A percentile compares a stretch with the other conserved stretches of the same genome.
Conservation (phyloP, 2,329 filamentous ascomycete genomes). For the Penicillium frequentans region DNA sequence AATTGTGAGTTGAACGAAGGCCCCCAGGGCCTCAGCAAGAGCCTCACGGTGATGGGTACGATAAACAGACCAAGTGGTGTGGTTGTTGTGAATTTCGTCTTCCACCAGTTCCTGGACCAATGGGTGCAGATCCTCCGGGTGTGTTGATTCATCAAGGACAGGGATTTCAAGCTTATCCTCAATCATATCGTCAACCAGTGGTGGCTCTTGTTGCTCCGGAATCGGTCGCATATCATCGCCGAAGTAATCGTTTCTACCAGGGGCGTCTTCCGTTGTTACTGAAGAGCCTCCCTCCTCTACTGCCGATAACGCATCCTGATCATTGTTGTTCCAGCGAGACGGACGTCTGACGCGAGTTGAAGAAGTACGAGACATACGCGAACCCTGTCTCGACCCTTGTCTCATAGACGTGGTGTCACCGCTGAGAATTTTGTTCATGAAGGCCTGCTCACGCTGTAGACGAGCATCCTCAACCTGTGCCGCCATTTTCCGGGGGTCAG, state of each 20-base stretch:
- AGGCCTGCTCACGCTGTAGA: slow-evolving; percentile 42
- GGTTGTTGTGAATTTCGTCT: slow-evolving; percentile 52
- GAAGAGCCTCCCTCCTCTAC: slow-evolving; percentile 25
- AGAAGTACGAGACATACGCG: slow-evolving; percentile 25
- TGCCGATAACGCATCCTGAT: slow-evolving; percentile 21
- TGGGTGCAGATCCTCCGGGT: slow-evolving; percentile 46
- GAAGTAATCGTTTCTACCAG: slow-evolving; percentile 7
- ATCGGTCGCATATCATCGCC: slow-evolving; percentile 23
- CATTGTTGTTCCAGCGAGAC: slow-evolving; percentile 17
- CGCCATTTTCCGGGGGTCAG: slow-evolving; percentile 41
- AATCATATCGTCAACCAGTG: slow-evolving; percentile 3
- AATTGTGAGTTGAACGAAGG: slow-evolving; percentile 43
- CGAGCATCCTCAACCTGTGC: slow-evolving; percentile 48
- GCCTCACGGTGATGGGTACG: slow-evolving; percentile 55
- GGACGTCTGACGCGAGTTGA: slow-evolving; percentile 22
- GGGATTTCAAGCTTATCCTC: slow-evolving; percentile 17
- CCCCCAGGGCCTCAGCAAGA: slow-evolving; percentile 54
- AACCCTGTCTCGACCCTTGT: slow-evolving; percentile 17
- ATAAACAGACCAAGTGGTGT: slow-evolving; percentile 51
- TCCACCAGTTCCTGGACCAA: slow-evolving; percentile 45
- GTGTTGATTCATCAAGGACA: slow-evolving; percentile 31
- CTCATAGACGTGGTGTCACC: slow-evolving; percentile 24
- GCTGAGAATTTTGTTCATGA: slow-evolving; percentile 35
- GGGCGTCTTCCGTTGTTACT: slow-evolving; percentile 5
- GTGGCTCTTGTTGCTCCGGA: slow-evolving; percentile 15